Conservation (phyloP, 345 rosid genomes). For the Sisymbrium altissimum region DNA sequence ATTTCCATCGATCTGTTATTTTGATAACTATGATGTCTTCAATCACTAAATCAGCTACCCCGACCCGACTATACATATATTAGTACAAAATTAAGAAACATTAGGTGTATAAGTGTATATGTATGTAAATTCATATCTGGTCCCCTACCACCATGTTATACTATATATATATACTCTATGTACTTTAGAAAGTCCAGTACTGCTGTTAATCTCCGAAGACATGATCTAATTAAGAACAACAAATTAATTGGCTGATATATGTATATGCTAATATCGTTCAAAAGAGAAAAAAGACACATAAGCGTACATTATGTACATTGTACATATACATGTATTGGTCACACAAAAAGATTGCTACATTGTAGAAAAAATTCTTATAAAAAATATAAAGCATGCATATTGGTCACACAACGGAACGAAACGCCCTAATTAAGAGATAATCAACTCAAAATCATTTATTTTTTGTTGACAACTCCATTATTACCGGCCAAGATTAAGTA, state of each 20-base stretch:
- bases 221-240: not conserved
- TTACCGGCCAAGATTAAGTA: slow-evolving; percentile 55
- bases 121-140: not conserved
- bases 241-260: not conserved
- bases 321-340: not conserved
- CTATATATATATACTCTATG: not conserved
- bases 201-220: not conserved
- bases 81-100: not conserved
- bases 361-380: not conserved
- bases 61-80: not conserved
- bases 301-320: not conserved
- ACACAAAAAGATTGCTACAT: slow-evolving; percentile 3
- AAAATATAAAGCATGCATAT: not conserved
- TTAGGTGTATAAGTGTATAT: not conserved
- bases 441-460: not conserved
- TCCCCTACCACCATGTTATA: not conserved
- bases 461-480: slow-evolving; percentile 33
- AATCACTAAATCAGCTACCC: not conserved
- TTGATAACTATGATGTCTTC: not conserved
- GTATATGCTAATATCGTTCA: not conserved
- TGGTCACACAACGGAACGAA: not conserved
- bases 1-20: too few relatives aligned
- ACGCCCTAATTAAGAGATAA: not conserved
- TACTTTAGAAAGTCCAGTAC: not conserved
- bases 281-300: not conserved